Evolutionary conservation across 768 basidiomycete species (phyloP).

Genomic region (Fomitopsis pulvina): DNA sequence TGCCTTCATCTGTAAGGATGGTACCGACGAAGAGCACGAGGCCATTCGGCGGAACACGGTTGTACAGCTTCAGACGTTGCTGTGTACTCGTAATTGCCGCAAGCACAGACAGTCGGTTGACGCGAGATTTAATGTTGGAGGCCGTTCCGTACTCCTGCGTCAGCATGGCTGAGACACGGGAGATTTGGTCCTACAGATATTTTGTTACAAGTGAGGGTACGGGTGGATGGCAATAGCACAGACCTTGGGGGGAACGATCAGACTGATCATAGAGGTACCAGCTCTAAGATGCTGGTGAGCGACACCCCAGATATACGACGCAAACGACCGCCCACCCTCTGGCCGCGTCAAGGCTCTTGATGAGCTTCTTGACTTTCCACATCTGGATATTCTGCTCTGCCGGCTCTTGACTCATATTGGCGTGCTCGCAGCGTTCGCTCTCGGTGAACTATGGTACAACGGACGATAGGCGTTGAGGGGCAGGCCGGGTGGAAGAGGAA

Average conservation of each 20-base stretch:
- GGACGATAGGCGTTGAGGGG: constrained; percentile 4
- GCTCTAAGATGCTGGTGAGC: constrained; percentile 46
- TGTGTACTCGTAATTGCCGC: constrained; percentile 98
- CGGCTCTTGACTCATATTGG: constrained; percentile 73
- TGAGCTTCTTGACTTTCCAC: constrained; percentile 99
- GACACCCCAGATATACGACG: constrained; percentile 2
- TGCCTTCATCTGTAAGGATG: constrained; percentile 95
- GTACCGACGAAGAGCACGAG: constrained; percentile 98
- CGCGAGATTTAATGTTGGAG: constrained; percentile 99
- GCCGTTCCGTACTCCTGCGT: constrained; percentile 98
- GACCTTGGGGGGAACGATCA: constrained; percentile 94
- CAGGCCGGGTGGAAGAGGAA: neutral
- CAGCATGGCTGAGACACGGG: constrained; percentile 89
- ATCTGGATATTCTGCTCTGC: constrained; percentile 96
- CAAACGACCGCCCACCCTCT: constrained; percentile 53
- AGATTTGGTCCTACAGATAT: constrained; percentile 77
- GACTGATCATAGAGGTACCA: constrained; percentile 98
- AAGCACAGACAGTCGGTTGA: constrained; percentile 94
- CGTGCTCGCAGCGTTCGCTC: constrained; percentile 12
- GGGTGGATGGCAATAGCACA: too few species aligned
- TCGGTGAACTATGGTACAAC: constrained; percentile 2
- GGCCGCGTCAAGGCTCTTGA: constrained; percentile 93
- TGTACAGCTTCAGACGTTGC: constrained; percentile 94
- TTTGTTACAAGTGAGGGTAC: too few species aligned
- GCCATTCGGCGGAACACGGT: constrained; percentile 93